Evolutionary conservation across 108 stramenopile species (phyloP).

Genomic region (Schizochytrium sp.): DNA sequence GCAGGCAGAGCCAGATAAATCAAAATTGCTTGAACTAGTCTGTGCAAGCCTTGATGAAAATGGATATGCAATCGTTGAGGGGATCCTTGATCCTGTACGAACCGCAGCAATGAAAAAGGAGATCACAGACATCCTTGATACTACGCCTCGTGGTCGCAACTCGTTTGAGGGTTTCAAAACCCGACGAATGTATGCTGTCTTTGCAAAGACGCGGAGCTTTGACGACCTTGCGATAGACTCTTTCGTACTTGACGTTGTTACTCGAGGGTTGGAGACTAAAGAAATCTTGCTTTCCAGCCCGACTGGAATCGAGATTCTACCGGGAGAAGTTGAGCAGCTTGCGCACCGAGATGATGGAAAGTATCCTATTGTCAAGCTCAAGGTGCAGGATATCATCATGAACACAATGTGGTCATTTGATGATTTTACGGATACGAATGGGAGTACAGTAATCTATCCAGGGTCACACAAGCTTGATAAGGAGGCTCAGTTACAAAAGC

Average conservation of each 20-base stretch:
- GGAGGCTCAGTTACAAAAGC: background rate
- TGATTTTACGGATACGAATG: slow-evolving; percentile 28
- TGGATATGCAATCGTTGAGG: slow-evolving; percentile 45
- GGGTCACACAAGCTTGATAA: background rate
- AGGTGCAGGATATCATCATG: slow-evolving; percentile 36
- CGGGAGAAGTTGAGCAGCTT: slow-evolving; percentile 29
- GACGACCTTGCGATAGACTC: slow-evolving; percentile 42
- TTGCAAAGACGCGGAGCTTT: slow-evolving; percentile 29
- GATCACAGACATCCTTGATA: background rate
- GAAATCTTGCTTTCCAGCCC: slow-evolving; percentile 46
- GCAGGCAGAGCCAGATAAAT: too few relatives aligned
- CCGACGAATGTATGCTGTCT: slow-evolving; percentile 39
- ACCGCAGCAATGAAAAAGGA: slow-evolving; percentile 32
- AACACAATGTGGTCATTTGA: slow-evolving; percentile 57
- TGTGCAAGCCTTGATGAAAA: slow-evolving; percentile 22
- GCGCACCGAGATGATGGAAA: slow-evolving; percentile 45
- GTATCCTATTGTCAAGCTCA: slow-evolving; percentile 29
- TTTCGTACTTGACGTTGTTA: slow-evolving; percentile 20
- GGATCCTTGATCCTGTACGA: background rate
- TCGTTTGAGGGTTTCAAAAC: slow-evolving; percentile 37
- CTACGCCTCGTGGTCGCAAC: slow-evolving; percentile 3
- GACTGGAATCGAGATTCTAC: slow-evolving; percentile 25
- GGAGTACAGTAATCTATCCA: slow-evolving; percentile 9
- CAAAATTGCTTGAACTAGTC: background rate
- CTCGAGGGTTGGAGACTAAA: background rate